Evolutionary conservation across 176 grass and related monocot genomes (phyloP), one percentile per base, ranked within the genome.

Genomic region (Triticum dicoccoides): DNA sequence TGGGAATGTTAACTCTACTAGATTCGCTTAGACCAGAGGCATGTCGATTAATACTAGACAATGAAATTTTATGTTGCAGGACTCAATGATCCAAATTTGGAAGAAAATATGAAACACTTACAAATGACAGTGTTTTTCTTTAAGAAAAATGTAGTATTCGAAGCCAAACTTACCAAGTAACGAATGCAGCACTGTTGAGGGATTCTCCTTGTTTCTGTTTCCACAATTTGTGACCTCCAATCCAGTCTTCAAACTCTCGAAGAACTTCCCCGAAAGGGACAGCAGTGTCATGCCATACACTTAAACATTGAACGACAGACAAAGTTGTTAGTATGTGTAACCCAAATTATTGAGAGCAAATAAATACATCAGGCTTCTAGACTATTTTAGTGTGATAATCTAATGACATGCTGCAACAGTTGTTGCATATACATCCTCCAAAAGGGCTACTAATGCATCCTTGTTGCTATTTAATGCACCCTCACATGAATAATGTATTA

Each of bases 271-370:
- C 87, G 71, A 98, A 98, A 89, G 91, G 86, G 70, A 92, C 84
- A 54, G 96, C 89, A 39, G 93, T 95, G 91, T 98, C 96, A 89
- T 95, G 93, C 96, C 93, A 98, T 24, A 98, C 90, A 41, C 96
- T 95, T 92, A 68, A 65, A 82, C 85, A 85, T 66, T 80, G 61
- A 18, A 77, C 25, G 78, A 65, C 11, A 87, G 77, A 85, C 27
- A 3, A 33, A 65, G 10, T 39, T 78, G 30, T 61, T 76, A 74
- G 37, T 61, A 82, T 47, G 35, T 14, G 54, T 8, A 38, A 66
- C 38, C 58, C 20, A 39, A 74, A 64, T 65, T 33, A 89, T 73
- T 12, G 3, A 80, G 51, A 84, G 15, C 47, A 54, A 73, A 80
- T 11, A n/a, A 87, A 61, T 87, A 87, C 9, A 67, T 32, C 10